Base-by-base conservation (phyloP, 441 rosid species). In the Metrosideros polymorpha region DNA sequence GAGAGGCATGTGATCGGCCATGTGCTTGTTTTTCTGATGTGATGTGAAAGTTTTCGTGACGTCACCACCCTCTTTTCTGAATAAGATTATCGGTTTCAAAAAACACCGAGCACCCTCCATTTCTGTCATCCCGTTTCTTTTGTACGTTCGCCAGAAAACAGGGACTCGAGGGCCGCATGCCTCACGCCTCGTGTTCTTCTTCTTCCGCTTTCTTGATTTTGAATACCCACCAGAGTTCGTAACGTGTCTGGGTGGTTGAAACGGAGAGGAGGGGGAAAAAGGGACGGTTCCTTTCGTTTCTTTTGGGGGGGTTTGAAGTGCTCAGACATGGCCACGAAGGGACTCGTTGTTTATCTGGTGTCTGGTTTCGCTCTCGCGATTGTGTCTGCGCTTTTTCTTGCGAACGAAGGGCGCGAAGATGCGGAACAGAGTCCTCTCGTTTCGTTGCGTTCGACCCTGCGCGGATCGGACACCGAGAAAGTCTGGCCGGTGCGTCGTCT, bases 401-500 rank as follows among this genome's bases (percentile, higher is more conserved):
- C 79, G 8, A 39, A 25, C 27, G 79, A 13, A 12, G 22, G n/a
- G 79, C 79, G 17, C 47, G 47, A 39, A 5, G 47, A 71, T 22
- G 79, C 9, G 47, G 7, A 22, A 39, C 47, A 25, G 47, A 25
- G 79, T 22, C 17, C n/a, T 6, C 17, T 71, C 79, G 47, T 71
- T 39, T 71, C 45, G 47, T 85, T 91, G 51, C 85, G 3, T n/a
- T 84, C 92, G 35, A 12, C 22, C n/a, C 83, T 25, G n/a, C 32
- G 47, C n/a, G 82, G 63, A 43, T 88, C 92, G 29, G 57, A 42
- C 61, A 43, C 87, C 24, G 92, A 92, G 0, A 93, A n/a, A 92
- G 88, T 93, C 84, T 97, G 99, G 99, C 99, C 99, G 43, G 99
- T 97, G 90, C 29, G 94, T 88, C 84, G 30, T 86, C 45, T 83